Evolutionary conservation across 169 alveolate genomes (phyloP).

Genomic region (Miamiensis avidus): DNA sequence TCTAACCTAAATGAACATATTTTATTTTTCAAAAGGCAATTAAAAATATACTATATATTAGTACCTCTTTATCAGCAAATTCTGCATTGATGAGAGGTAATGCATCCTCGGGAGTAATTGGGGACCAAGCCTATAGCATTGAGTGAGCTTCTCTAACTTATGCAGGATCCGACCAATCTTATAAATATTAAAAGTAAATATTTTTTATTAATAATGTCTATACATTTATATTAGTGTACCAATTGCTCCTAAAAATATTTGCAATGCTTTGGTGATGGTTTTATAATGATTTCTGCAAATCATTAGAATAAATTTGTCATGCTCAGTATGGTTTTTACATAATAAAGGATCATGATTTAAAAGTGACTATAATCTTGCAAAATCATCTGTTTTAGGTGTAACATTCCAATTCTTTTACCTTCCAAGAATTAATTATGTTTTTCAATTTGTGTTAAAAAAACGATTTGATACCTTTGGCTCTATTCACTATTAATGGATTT

Average conservation of each 20-base stretch:
- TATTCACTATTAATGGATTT: slow-evolving; percentile 13
- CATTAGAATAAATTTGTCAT: slow-evolving; percentile 56
- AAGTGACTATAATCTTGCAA: slow-evolving; percentile 28
- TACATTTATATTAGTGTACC: neutral
- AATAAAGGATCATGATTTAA: slow-evolving; percentile 37
- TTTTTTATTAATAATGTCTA: no score
- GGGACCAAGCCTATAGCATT: slow-evolving; percentile 68
- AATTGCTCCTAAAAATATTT: slow-evolving; percentile 62
- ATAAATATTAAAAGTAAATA: no score
- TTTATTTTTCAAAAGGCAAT: no score
- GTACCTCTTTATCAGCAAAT: neutral
- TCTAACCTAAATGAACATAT: slow-evolving; percentile 34
- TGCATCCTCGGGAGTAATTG: slow-evolving; percentile 76
- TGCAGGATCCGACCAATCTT: slow-evolving; percentile 65
- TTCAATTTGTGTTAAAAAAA: no score
- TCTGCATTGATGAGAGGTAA: slow-evolving; percentile 32
- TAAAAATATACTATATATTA: no score
- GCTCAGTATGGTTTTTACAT: slow-evolving; percentile 41
- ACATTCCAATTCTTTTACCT: slow-evolving; percentile 46
- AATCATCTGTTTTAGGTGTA: slow-evolving; percentile 53
- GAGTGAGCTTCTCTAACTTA: slow-evolving; percentile 69
- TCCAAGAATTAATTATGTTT: no score
- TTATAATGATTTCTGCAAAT: slow-evolving; percentile 75
- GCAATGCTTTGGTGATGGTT: slow-evolving; percentile 62
- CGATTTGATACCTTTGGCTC: no score